Evolutionary conservation across 2,329 filamentous ascomycete species (phyloP).

Genomic region (Neurospora crassa): DNA sequence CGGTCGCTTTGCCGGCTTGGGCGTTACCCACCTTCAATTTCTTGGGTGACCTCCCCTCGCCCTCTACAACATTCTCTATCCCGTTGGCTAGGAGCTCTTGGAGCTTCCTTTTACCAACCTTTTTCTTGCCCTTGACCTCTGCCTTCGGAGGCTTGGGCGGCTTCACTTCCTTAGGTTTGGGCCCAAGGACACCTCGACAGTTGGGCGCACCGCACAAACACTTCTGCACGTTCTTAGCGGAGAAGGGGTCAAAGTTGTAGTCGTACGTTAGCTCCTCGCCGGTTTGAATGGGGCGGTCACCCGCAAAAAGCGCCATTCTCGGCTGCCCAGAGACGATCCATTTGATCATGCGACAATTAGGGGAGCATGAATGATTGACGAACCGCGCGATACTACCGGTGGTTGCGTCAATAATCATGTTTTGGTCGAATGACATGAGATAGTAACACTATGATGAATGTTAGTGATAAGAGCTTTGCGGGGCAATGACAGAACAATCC

Average conservation of each 20-base stretch:
- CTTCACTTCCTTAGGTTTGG: slow-evolving; percentile 49
- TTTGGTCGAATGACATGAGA: slow-evolving; percentile 96
- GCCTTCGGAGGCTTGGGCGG: slow-evolving; percentile 34
- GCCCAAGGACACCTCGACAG: slow-evolving; percentile 55
- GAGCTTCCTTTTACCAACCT: slow-evolving; percentile 37
- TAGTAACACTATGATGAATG: slow-evolving; percentile 71
- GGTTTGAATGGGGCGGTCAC: slow-evolving; percentile 80
- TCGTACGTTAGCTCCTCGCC: slow-evolving; percentile 96
- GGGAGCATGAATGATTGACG: slow-evolving; percentile 94
- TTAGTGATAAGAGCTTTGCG: slow-evolving; percentile 9
- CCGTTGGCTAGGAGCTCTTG: slow-evolving; percentile 41
- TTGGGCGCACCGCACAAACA: slow-evolving; percentile 55
- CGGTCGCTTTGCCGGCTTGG: slow-evolving; percentile 26
- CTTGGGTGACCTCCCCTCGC: slow-evolving; percentile 23
- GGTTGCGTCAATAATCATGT: slow-evolving; percentile 97
- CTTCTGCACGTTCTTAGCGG: slow-evolving; percentile 57
- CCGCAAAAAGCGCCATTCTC: slow-evolving; percentile 93
- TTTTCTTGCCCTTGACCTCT: slow-evolving; percentile 19
- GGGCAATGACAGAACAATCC: background rate
- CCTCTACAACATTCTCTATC: slow-evolving; percentile 20
- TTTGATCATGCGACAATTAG: slow-evolving; percentile 96
- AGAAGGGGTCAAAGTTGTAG: slow-evolving; percentile 64
- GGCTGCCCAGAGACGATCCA: slow-evolving; percentile 92
- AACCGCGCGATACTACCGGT: slow-evolving; percentile 94
- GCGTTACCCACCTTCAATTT: slow-evolving; percentile 30